A percentile compares a stretch with the other conserved stretches of the same genome.
phyloP scores from a whole-genome alignment of 2,329 filamentous ascomycete species.

The Alternaria arborescens region DNA sequence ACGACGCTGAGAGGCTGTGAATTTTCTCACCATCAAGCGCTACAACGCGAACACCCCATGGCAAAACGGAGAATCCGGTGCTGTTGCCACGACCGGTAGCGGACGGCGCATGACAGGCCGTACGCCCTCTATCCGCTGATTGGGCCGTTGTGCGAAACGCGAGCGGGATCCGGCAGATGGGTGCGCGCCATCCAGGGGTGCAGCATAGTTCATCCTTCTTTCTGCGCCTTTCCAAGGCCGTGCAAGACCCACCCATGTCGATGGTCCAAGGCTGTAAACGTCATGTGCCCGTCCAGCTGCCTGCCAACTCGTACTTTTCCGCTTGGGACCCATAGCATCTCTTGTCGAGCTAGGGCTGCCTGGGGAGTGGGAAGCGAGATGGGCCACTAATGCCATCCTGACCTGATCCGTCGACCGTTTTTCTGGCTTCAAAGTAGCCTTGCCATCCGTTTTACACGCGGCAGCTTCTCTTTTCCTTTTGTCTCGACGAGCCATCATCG shows the following conservation, averaged over 20 bases:
- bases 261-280: constrained; percentile 39
- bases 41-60: constrained; percentile 19
- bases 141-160: constrained; percentile 28
- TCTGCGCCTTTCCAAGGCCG: constrained; percentile 31
- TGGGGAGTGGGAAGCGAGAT: constrained; percentile 27
- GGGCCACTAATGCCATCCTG: constrained; percentile 40
- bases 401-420: constrained; percentile 34
- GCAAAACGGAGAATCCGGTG: constrained; percentile 20
- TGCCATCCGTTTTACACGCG: constrained; percentile 19
- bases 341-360: constrained; percentile 23
- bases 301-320: constrained; percentile 24
- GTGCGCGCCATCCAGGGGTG: constrained; percentile 30
- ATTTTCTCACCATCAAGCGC: constrained; percentile 18
- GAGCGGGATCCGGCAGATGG: constrained; percentile 34
- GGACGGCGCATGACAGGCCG: constrained; percentile 16
- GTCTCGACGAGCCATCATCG: constrained; percentile 4
- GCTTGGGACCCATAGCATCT: constrained; percentile 38
- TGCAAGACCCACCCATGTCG: constrained; percentile 36
- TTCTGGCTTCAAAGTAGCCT: constrained; percentile 31
- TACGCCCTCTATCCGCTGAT: constrained; percentile 15
- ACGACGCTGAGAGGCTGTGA: constrained; percentile 7
- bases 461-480: constrained; percentile 16
- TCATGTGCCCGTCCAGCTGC: constrained; percentile 42
- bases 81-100: constrained; percentile 40
- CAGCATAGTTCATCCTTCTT: constrained; percentile 29